A percentile compares a stretch with the other conserved stretches of the same genome.
These are phyloP conservation scores for Phellinidium pouzarii DNA, from an alignment of 1,284 basidiomycete species.

Conservation along the genomic window DNA sequence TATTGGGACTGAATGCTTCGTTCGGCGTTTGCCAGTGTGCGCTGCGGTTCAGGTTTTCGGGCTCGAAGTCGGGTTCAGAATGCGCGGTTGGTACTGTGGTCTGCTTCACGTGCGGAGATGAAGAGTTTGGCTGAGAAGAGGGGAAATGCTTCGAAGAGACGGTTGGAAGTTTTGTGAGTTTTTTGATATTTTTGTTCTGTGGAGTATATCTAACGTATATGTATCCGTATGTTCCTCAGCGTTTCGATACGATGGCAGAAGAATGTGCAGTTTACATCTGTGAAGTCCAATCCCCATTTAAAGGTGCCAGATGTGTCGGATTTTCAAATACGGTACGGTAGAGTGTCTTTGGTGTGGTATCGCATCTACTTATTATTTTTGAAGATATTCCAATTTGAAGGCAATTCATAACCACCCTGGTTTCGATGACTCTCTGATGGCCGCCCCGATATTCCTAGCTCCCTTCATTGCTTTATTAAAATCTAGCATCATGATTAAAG, in stretches of 20 bases:
- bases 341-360: background rate
- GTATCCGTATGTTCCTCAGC: background rate
- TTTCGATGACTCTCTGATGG: background rate
- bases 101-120: background rate
- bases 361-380: background rate
- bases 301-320: background rate
- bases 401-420: background rate
- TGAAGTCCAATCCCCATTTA: background rate
- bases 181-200: no score
- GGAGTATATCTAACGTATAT: no score
- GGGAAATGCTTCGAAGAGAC: no score
- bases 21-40: background rate
- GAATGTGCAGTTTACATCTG: background rate
- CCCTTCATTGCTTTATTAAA: constrained; percentile 12
- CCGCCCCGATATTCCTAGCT: constrained; percentile 14
- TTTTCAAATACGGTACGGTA: background rate
- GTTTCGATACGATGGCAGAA: background rate
- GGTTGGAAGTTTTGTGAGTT: no score
- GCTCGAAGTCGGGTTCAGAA: background rate
- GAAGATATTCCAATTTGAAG: background rate
- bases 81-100: background rate
- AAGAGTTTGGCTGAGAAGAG: no score
- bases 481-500: constrained; percentile 1
- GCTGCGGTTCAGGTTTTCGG: background rate
- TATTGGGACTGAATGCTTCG: constrained; percentile 8